Conservation (phyloP, 2,329 filamentous ascomycete species). For the Penicillium verrucosum region DNA sequence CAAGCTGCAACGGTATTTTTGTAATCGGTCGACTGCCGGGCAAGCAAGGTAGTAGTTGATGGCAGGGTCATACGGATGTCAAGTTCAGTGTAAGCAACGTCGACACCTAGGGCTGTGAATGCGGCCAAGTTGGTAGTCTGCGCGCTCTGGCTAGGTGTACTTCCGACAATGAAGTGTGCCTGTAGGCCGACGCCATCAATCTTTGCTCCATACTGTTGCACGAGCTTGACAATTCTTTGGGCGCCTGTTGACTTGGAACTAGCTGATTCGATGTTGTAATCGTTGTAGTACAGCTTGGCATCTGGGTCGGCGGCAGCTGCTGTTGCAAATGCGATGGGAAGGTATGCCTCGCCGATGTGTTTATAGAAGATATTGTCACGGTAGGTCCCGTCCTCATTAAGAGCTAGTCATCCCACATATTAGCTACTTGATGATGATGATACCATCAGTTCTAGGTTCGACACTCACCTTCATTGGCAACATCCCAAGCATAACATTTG, state of each 20-base stretch:
- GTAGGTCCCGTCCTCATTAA: slow-evolving; percentile 49
- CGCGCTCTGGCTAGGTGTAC: slow-evolving; percentile 40
- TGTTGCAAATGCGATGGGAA: slow-evolving; percentile 48
- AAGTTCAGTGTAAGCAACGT: slow-evolving; percentile 44
- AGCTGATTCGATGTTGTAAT: slow-evolving; percentile 44
- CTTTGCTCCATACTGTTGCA: slow-evolving; percentile 38
- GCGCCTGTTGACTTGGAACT: slow-evolving; percentile 37
- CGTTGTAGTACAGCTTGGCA: slow-evolving; percentile 46
- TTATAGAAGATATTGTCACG: slow-evolving; percentile 42
- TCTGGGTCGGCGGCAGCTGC: slow-evolving; percentile 58
- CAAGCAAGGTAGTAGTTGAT: slow-evolving; percentile 23
- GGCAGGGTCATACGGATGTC: slow-evolving; percentile 49
- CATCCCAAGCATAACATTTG: slow-evolving; percentile 41
- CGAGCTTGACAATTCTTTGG: slow-evolving; percentile 37
- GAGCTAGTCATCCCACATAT: slow-evolving; percentile 20
- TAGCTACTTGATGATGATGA: background rate
- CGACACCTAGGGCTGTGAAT: slow-evolving; percentile 41
- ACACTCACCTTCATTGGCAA: slow-evolving; percentile 37
- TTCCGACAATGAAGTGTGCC: slow-evolving; percentile 39
- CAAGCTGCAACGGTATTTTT: slow-evolving; percentile 31
- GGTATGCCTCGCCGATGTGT: slow-evolving; percentile 45
- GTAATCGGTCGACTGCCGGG: slow-evolving; percentile 35
- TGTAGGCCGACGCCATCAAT: slow-evolving; percentile 52
- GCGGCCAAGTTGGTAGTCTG: slow-evolving; percentile 40
- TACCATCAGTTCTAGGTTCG: background rate